Conservation (phyloP, 768 basidiomycete genomes). For the Sporobolomyces phaffii region DNA sequence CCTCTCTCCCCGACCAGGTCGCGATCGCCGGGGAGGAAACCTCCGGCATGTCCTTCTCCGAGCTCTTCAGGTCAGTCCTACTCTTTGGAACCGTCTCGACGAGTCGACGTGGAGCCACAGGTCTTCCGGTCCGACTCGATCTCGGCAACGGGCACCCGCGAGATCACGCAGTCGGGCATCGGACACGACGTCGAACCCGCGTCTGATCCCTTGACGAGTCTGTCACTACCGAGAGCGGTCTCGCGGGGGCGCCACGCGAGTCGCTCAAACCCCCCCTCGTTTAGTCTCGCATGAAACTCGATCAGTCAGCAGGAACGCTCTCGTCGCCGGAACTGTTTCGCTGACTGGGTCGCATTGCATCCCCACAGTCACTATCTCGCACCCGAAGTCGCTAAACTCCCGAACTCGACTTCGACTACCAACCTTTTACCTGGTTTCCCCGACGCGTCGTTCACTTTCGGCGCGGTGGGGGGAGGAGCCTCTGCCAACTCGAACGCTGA, state of each 20-base stretch:
- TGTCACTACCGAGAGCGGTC: too few species aligned
- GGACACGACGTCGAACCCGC: too few species aligned
- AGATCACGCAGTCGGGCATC: too few species aligned
- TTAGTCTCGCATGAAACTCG: not conserved
- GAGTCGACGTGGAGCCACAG: too few species aligned
- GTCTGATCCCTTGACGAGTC: too few species aligned
- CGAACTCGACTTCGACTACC: not conserved
- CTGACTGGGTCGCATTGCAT: not conserved
- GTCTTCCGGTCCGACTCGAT: too few species aligned
- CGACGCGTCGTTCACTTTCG: conserved; percentile 31
- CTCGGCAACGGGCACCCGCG: too few species aligned
- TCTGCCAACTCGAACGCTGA: not conserved
- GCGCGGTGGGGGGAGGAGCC: not conserved
- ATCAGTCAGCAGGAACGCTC: too few species aligned
- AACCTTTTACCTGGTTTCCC: not conserved
- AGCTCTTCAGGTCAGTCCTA: conserved; percentile 29
- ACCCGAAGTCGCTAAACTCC: conserved; percentile 33
- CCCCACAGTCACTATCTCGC: conserved; percentile 31
- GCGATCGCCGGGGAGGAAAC: conserved; percentile 6
- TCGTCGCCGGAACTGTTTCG: too few species aligned
- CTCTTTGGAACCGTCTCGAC: not conserved
- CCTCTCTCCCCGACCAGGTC: not conserved
- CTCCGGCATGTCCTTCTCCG: conserved; percentile 5
- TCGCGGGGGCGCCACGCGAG: too few species aligned
- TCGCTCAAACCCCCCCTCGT: too few species aligned